Conservation (phyloP, 208 protist genomes). For the Leptomonas seymouri region DNA sequence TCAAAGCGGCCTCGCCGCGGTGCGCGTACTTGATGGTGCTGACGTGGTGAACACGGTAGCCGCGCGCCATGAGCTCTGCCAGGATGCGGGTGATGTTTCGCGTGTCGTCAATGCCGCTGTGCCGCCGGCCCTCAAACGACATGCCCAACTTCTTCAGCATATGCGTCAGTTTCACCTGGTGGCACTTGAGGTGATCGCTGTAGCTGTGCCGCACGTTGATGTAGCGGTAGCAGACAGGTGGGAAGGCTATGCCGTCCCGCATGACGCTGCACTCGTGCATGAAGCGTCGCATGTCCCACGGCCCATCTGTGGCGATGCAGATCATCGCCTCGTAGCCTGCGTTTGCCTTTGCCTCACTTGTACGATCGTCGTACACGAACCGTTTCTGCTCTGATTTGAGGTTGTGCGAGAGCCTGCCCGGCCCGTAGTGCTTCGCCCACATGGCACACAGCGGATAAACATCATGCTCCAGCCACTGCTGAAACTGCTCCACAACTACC, state of each 20-base stretch:
- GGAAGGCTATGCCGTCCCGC: constrained; percentile 73
- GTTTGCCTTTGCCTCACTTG: constrained; percentile 20
- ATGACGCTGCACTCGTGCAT: constrained; percentile 88
- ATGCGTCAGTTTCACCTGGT: constrained; percentile 72
- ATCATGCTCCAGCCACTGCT: constrained; percentile 60
- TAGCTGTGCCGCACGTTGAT: constrained; percentile 88
- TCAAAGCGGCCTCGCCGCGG: constrained; percentile 37
- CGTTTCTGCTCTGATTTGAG: constrained; percentile 52
- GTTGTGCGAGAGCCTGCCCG: constrained; percentile 41
- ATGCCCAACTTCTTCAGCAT: constrained; percentile 81
- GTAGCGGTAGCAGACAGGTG: constrained; percentile 90
- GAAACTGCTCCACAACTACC: constrained; percentile 61
- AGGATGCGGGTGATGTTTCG: constrained; percentile 90
- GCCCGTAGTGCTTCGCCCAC: constrained; percentile 41
- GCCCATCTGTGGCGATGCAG: constrained; percentile 87
- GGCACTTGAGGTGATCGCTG: constrained; percentile 55
- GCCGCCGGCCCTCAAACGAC: constrained; percentile 77
- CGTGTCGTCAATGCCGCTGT: constrained; percentile 92
- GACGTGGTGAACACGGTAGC: constrained; percentile 73
- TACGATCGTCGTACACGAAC: constrained; percentile 59
- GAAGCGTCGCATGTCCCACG: constrained; percentile 92
- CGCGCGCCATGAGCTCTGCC: constrained; percentile 75
- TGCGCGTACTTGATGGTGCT: constrained; percentile 75
- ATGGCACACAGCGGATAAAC: constrained; percentile 73
- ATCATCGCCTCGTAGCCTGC: constrained; percentile 63